Conservation (phyloP, 352 stramenopile genomes). For the Phytophthora pini region DNA sequence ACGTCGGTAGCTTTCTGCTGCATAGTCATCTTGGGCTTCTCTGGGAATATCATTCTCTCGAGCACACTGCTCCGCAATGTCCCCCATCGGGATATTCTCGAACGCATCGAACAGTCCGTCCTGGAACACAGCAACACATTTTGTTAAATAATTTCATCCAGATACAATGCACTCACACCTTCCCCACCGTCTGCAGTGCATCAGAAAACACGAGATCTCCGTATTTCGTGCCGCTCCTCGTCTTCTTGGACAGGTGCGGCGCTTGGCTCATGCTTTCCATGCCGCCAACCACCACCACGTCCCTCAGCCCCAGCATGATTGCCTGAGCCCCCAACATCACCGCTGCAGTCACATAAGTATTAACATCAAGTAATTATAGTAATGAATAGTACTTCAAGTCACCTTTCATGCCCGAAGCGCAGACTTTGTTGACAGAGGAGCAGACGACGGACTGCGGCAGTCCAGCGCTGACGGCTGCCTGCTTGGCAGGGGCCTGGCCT, state of each 20-base stretch:
- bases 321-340: conserved; percentile 84
- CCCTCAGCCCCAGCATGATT: conserved; percentile 86
- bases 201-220: conserved; percentile 92
- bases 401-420: conserved; percentile 94
- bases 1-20: conserved; percentile 92
- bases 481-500: conserved; percentile 95
- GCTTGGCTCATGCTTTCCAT: conserved; percentile 97
- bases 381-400: not conserved
- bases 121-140: conserved; percentile 56
- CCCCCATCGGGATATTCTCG: conserved; percentile 95
- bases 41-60: conserved; percentile 81
- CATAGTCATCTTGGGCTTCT: conserved; percentile 94
- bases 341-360: conserved; percentile 34
- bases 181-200: conserved; percentile 65
- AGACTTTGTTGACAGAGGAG: conserved; percentile 99
- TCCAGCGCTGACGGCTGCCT: conserved; percentile 82
- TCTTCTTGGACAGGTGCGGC: conserved; percentile 89
- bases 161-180: not conserved
- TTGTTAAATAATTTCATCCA: not conserved
- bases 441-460: conserved; percentile 87
- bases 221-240: conserved; percentile 79
- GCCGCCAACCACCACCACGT: conserved; percentile 91
- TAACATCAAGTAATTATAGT: not conserved
- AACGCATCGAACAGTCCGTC: conserved; percentile 96
- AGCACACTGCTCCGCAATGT: conserved; percentile 94